These are phyloP conservation scores for Xerocomellus dryophilus DNA, from an alignment of 768 basidiomycete genomes.

Conservation along the genomic window DNA sequence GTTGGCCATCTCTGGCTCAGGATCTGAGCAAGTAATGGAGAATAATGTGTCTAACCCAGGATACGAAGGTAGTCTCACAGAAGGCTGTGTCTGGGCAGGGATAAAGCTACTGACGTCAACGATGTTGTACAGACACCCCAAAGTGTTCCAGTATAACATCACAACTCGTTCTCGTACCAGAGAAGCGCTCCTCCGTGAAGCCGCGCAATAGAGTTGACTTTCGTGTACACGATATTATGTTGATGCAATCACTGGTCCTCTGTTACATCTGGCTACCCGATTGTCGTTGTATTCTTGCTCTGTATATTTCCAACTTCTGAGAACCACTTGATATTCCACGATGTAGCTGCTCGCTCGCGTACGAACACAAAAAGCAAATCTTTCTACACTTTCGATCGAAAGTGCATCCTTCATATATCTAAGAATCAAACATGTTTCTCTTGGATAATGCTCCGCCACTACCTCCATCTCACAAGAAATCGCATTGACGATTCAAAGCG, in stretches of 20 bases:
- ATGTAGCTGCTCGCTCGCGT: background rate
- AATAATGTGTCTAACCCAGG: background rate
- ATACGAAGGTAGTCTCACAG: conserved; percentile 1
- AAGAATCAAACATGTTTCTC: background rate
- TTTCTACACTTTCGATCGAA: too few relatives aligned
- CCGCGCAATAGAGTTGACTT: background rate
- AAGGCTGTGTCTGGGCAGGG: background rate
- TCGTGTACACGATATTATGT: background rate
- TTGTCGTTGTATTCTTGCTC: too few relatives aligned
- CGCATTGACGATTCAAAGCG: background rate
- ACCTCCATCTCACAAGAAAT: background rate
- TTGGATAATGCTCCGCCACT: background rate
- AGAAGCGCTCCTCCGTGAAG: background rate
- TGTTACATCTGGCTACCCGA: too few relatives aligned
- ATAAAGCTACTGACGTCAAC: background rate
- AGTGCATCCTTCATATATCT: too few relatives aligned
- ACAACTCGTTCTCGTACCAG: background rate
- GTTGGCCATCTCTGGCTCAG: background rate
- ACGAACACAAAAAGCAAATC: too few relatives aligned
- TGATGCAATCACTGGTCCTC: too few relatives aligned
- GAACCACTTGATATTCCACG: background rate
- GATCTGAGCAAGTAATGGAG: too few relatives aligned
- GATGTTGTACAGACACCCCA: background rate
- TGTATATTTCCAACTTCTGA: too few relatives aligned
- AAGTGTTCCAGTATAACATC: background rate